Evolutionary conservation across 176 grass and related monocot species (phyloP).

Genomic region (Secale cereale): DNA sequence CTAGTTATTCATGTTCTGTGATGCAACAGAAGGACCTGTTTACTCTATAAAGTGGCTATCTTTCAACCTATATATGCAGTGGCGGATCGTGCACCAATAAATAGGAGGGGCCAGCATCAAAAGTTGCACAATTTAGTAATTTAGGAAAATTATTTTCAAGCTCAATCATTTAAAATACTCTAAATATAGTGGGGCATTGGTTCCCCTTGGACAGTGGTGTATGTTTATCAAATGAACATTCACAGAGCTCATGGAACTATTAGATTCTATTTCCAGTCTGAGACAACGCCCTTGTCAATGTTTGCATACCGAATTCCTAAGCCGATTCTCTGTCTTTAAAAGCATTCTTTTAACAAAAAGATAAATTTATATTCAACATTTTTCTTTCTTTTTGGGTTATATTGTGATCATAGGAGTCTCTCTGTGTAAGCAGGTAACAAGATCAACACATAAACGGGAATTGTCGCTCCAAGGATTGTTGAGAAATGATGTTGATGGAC

Average conservation of each 20-base stretch:
- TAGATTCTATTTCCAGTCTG: no score
- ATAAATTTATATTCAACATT: not conserved
- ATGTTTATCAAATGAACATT: not conserved
- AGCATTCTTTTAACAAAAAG: not conserved
- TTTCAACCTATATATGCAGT: not conserved
- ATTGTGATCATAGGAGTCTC: not conserved
- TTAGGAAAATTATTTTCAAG: no score
- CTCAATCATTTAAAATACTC: no score
- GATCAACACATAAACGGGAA: constrained; percentile 18
- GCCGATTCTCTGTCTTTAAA: not conserved
- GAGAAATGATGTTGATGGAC: no score
- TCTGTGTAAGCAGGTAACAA: constrained; percentile 18
- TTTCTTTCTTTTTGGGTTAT: not conserved
- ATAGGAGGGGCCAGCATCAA: no score
- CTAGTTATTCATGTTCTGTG: not conserved
- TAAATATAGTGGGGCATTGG: not conserved
- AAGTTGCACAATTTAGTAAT: no score
- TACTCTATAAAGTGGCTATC: no score
- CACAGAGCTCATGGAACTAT: no score
- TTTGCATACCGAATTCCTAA: not conserved
- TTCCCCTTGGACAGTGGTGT: not conserved
- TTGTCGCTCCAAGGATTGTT: not conserved
- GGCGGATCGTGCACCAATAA: no score
- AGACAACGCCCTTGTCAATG: not conserved
- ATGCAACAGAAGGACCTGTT: not conserved